Base-by-base conservation (phyloP, 768 basidiomycete species). In the Kwoniella sp. region DNA sequence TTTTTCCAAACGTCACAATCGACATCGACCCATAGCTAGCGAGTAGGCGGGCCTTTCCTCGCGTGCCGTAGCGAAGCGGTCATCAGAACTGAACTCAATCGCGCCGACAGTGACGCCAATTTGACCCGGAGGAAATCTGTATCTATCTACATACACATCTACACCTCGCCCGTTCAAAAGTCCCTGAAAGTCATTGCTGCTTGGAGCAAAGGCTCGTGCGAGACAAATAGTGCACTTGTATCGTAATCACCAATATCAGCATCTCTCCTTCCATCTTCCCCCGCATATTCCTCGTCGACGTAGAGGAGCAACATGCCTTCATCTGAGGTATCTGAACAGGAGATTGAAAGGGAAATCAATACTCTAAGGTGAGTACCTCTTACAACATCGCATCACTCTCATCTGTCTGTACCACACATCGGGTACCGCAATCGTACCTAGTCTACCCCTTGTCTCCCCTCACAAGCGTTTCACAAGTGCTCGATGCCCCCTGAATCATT, bases 281-380 rank as follows among this genome's bases (percentile, higher is more conserved):
- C n/a, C n/a, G n/a, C n/a, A n/a, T n/a, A n/a, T n/a, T 9, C 41
- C 20, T 45, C 41, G 41, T 45, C 15, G 15, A 22, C 7, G 17
- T n/a, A 51, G 8, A n/a, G 11, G 30, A 59, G 26, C 55, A 66
- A 31, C 20, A 71, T 71, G 72, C 60, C 68, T 28, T 22, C 51
- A 48, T 50, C 61, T 34, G 71, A 69, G 51, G 73, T 80, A 30
- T 74, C 78, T 17, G 79, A 78, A 17, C 71, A 76, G 52, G 79
- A 79, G 69, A 79, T 81, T 47, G 76, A 76, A 63, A 57, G 79
- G 41, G 79, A 81, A 67, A 61, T 76, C 15, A 67, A 73, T 47
- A 78, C 78, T 0, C 65, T 81, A 47, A 41, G 74, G 79, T 79
- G 54, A 62, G 79, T 74, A n/a, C 29, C 41, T 29, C 47, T 45